phyloP scores from a whole-genome alignment of 306 rosid genomes.

The Vicia sativa region DNA sequence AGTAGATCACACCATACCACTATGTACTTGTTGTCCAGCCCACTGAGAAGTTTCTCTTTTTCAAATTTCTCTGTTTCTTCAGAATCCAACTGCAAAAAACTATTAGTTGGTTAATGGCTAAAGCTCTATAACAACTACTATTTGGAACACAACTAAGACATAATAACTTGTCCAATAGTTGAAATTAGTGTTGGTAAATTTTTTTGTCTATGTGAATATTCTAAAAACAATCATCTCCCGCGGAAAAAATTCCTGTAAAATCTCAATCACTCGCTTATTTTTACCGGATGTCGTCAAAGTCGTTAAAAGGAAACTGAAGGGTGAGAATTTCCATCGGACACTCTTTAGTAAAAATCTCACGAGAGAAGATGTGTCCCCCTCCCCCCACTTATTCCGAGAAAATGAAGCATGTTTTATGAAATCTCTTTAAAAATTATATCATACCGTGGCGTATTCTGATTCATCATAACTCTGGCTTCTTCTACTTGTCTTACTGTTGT shows the following conservation, averaged over 20 bases:
- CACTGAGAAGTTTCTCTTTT: constrained; percentile 42
- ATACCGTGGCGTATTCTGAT: constrained; percentile 72
- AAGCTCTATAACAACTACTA: not conserved
- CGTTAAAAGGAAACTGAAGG: not conserved
- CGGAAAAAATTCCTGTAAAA: not conserved
- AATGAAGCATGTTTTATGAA: constrained; percentile 7
- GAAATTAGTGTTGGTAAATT: not conserved
- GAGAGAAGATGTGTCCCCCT: not conserved
- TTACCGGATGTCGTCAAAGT: not conserved
- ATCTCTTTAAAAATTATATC: constrained; percentile 21
- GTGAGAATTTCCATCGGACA: not conserved
- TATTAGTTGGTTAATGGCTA: constrained; percentile 24
- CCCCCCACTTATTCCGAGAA: constrained; percentile 19
- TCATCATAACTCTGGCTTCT: constrained; percentile 58
- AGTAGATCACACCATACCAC: constrained; percentile 41
- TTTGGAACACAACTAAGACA: constrained; percentile 10
- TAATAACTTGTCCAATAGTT: not conserved
- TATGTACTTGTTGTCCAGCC: constrained; percentile 31
- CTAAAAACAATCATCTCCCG: not conserved
- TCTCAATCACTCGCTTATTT: not conserved
- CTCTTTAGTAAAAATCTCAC: not conserved
- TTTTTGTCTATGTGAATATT: not conserved
- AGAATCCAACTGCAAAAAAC: constrained; percentile 33
- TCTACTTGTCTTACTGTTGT: constrained; percentile 54
- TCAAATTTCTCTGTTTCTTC: constrained; percentile 7